phyloP scores from a whole-genome alignment of 2,329 filamentous ascomycete species.

The Epichloe sibirici region DNA sequence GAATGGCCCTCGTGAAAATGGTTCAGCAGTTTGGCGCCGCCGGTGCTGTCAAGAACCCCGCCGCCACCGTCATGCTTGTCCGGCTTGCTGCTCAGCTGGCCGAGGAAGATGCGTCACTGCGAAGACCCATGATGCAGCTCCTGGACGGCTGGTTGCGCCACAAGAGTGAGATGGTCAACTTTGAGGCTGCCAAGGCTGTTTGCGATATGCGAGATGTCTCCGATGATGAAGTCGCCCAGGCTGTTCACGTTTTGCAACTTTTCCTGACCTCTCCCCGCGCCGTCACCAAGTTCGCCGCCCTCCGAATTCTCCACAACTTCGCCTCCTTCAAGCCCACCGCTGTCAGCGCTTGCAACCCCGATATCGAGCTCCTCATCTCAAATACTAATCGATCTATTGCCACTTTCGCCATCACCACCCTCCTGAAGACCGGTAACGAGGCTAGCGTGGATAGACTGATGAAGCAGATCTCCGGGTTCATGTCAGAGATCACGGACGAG shows the following conservation, averaged over 20 bases:
- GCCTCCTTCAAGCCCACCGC: slow-evolving; percentile 92
- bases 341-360: slow-evolving; percentile 87
- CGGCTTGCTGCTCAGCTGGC: slow-evolving; percentile 86
- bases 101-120: slow-evolving; percentile 77
- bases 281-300: slow-evolving; percentile 94
- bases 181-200: slow-evolving; percentile 96
- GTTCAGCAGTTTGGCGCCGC: slow-evolving; percentile 95
- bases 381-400: slow-evolving; percentile 96
- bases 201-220: slow-evolving; percentile 89
- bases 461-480: slow-evolving; percentile 97
- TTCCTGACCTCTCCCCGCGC: slow-evolving; percentile 93
- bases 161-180: slow-evolving; percentile 99
- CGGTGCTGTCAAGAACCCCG: slow-evolving; percentile 88
- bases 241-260: slow-evolving; percentile 87
- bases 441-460: slow-evolving; percentile 92
- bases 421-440: slow-evolving; percentile 97
- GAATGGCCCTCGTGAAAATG: slow-evolving; percentile 99
- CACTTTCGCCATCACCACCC: slow-evolving; percentile 94
- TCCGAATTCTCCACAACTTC: slow-evolving; percentile 91
- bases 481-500: slow-evolving; percentile 98
- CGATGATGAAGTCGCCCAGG: slow-evolving; percentile 81
- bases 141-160: slow-evolving; percentile 93
- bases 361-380: slow-evolving; percentile 92
- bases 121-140: slow-evolving; percentile 94
- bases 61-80: slow-evolving; percentile 84